A percentile compares a stretch with the other conserved stretches of the same genome.
phyloP scores from a whole-genome alignment of 2,329 filamentous ascomycete species.

The Cercospora sojina region DNA sequence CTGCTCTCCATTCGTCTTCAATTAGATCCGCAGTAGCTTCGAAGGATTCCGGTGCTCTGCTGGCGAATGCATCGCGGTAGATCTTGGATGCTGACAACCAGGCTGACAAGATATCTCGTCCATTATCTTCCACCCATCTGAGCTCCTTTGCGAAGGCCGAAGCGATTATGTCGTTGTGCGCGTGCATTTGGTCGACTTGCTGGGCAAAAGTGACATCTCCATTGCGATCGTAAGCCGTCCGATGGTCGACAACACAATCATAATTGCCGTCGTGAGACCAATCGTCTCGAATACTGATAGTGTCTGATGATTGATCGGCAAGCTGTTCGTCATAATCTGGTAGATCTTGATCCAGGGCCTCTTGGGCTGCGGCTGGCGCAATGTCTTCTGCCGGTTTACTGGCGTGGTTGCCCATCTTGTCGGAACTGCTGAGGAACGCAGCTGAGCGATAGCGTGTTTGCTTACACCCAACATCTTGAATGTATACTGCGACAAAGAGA shows the following conservation, averaged over 20 bases:
- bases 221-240: background rate
- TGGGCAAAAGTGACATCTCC: background rate
- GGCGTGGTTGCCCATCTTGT: conserved; percentile 1
- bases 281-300: background rate
- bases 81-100: conserved; percentile 3
- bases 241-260: background rate
- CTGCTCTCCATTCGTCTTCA: background rate
- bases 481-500: background rate
- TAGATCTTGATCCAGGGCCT: background rate
- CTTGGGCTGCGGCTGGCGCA: background rate
- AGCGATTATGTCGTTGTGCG: conserved; percentile 2
- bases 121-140: background rate
- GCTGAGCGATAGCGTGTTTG: background rate
- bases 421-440: background rate
- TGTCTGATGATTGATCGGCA: background rate
- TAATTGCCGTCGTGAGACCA: background rate
- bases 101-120: background rate
- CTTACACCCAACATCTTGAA: conserved; percentile 1
- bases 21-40: background rate
- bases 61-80: background rate
- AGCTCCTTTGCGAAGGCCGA: background rate
- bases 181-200: background rate
- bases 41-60: background rate
- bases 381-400: background rate
- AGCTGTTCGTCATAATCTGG: background rate